Base-by-base conservation (phyloP, 768 basidiomycete genomes). In the Suillus decipiens region DNA sequence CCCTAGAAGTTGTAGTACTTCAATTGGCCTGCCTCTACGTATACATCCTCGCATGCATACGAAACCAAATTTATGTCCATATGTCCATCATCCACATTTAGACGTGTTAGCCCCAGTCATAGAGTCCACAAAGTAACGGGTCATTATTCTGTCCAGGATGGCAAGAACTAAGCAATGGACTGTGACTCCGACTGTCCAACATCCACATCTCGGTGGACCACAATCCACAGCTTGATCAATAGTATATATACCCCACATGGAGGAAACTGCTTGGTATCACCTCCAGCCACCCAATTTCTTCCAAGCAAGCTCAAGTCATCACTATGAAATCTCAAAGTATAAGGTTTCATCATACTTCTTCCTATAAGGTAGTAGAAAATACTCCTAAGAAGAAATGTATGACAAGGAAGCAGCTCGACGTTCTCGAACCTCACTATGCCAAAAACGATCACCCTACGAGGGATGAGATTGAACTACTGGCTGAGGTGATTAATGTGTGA, bases 311-410 rank as follows among this genome's bases (percentile, higher is more conserved):
- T 28, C 37, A 28, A 41, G 37, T 57, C 56, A 11, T 19, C 41
- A 39, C 24, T 17, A 57, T 28, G 24, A 14, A 10, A 39, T 39
- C 55, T 24, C 24, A 28, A 24, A 57, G 37, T 4, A 28, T 11
- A 39, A 39, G 17, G 17, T 57, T 28, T 19, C 37, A 19, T 17
- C 24, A 37, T 17, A 17, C 56, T 57, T 41, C 39, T 57, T 39
- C 24, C 11, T 24, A 28, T 7, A 1, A 57, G 6, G 15, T 57
- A 2, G 15, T 57, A 2, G 37, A 57, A 42, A 41, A 53, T 11
- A 12, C 48, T 24, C 53, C 33, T 17, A 53, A 54, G 43, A 34
- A 33, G 59, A 22, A 22, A 60, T 22, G 53, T 31, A 60, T 60
- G 51, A 53, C 59, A 24, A 2, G 4, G 5, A 53, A 58, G 9